Conservation (phyloP, 2,329 filamentous ascomycete species). For the Geosmithia morbida region DNA sequence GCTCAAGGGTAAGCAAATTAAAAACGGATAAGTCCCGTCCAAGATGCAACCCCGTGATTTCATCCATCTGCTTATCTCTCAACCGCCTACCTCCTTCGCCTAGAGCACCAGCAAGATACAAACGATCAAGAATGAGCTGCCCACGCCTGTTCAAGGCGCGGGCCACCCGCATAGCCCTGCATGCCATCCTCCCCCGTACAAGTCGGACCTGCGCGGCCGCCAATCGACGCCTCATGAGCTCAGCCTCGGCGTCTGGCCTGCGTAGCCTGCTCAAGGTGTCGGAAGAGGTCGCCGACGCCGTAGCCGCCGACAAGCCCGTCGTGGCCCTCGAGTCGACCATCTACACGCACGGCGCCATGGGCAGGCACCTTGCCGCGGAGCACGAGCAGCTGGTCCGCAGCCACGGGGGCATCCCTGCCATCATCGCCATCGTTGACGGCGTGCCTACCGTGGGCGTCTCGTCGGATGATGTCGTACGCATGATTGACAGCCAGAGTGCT, state of each 20-base stretch:
- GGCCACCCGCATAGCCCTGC: neutral
- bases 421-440: slow-evolving; percentile 77
- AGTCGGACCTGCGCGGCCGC: neutral
- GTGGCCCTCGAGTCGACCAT: slow-evolving; percentile 94
- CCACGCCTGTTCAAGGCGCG: neutral
- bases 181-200: neutral
- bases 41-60: neutral
- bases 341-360: slow-evolving; percentile 85
- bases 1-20: neutral
- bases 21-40: neutral
- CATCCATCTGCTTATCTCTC: neutral
- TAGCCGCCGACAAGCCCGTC: slow-evolving; percentile 62
- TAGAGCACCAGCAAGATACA: neutral
- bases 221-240: neutral
- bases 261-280: slow-evolving; percentile 50
- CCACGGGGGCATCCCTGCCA: slow-evolving; percentile 76
- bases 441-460: slow-evolving; percentile 67
- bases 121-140: neutral
- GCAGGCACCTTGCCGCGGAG: slow-evolving; percentile 58
- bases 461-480: slow-evolving; percentile 55
- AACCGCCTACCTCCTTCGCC: neutral
- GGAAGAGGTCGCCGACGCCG: slow-evolving; percentile 67
- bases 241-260: neutral
- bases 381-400: slow-evolving; percentile 70
- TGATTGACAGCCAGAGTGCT: slow-evolving; percentile 54